phyloP scores from a whole-genome alignment of 495 filamentous ascomycete genomes.

The Patellaria atrata region DNA sequence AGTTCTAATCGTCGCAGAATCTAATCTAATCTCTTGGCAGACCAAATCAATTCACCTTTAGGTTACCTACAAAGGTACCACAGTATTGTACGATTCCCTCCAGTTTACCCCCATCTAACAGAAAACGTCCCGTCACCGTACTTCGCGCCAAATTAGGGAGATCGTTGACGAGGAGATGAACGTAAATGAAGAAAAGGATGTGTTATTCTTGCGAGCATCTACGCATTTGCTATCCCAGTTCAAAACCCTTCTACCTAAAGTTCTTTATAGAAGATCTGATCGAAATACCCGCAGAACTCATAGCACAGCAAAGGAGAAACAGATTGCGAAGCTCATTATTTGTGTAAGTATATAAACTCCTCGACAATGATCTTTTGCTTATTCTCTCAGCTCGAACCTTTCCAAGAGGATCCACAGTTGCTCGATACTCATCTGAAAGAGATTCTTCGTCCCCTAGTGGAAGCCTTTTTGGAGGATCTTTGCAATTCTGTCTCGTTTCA shows the following conservation, averaged over 20 bases:
- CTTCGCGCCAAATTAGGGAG: too few species aligned
- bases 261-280: constrained; percentile 14
- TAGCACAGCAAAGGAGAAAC: constrained; percentile 14
- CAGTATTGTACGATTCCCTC: too few species aligned
- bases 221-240: constrained; percentile 17
- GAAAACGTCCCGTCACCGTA: too few species aligned
- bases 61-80: too few species aligned
- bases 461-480: constrained; percentile 59
- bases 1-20: too few species aligned
- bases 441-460: constrained; percentile 57
- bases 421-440: constrained; percentile 74
- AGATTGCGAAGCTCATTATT: constrained; percentile 20
- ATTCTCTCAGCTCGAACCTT: constrained; percentile 57
- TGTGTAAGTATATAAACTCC: constrained; percentile 19
- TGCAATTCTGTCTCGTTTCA: constrained; percentile 7
- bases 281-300: constrained; percentile 9
- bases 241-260: constrained; percentile 14
- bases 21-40: too few species aligned
- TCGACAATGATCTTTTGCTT: constrained; percentile 1
- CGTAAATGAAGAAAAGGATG: constrained; percentile 24
- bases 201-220: constrained; percentile 23
- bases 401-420: constrained; percentile 91
- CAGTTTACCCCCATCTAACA: too few species aligned
- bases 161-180: too few species aligned
- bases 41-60: too few species aligned